Evolutionary conservation across 768 basidiomycete species (phyloP), one percentile per base, ranked within the genome.

Genomic region (Holtermannia corniformis): DNA sequence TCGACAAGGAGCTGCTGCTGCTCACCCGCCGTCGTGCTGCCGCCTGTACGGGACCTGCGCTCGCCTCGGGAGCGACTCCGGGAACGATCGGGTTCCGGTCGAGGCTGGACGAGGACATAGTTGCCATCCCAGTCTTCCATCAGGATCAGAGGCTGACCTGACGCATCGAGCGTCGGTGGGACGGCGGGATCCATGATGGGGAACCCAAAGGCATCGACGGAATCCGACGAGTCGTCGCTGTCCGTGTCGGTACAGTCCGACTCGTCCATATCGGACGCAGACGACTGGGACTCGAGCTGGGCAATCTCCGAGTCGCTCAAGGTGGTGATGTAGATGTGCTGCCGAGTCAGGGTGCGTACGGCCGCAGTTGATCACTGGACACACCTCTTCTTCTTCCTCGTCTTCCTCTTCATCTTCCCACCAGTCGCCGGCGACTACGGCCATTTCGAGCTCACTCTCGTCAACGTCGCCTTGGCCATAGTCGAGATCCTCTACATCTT

Each of bases 71-170:
- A 21, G 40, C 64, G 51, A 11, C 57, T 57, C 14, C 59, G 44
- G 16, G 57, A 57, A 23, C 62, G 44, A 7, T 37, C 32, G 32
- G 7, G 10, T 41, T 63, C 64, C 4, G 52, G 50, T 44, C 62
- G 25, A 2, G 64, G 62, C 47, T 66, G 62, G 10, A 66, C 64
- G 19, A 66, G 56, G 11, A 65, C 62, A 25, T 65, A 58, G 49
- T 65, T 56, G 14, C 67, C 67, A 43, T 64, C 61, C 67, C 67
- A 68, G 44, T 68, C 62, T 53, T 68, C 62, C 67, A 68, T 68
- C 13, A 68, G 49, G 10, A 68, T 57, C 25, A 68, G 40, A 26
- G 57, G 57, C 32, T 37, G 32, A 37, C 32, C 32, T 37, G 32
- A 37, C 5, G 55, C 57, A 23, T 58, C 62, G 14, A 51, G 51